A percentile compares a stretch with the other conserved stretches of the same genome.
Evolutionary conservation across 225 moss, liverwort and hornwort genomes (phyloP).

Genomic region (Neckera pumila): DNA sequence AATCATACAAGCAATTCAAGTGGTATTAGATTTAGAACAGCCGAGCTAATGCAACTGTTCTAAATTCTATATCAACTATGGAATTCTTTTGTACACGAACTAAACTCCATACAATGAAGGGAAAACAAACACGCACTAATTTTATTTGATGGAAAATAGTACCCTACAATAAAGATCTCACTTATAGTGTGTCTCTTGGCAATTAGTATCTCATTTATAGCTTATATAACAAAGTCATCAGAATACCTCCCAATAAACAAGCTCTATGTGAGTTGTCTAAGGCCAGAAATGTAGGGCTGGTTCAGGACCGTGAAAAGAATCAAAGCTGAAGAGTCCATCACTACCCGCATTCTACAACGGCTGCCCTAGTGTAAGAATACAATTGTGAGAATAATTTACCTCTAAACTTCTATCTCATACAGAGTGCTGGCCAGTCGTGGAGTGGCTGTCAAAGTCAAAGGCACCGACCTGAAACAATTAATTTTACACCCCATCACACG

Average conservation of each 20-base stretch:
- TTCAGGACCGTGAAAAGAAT: slow-evolving; percentile 3
- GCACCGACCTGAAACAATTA: slow-evolving; percentile 13
- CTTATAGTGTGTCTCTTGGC: not conserved
- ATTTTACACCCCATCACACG: not conserved
- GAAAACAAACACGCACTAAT: not conserved
- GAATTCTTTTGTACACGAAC: not conserved
- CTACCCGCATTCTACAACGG: not conserved
- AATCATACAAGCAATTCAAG: no score
- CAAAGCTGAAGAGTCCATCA: not conserved
- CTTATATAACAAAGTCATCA: not conserved
- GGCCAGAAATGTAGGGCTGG: not conserved
- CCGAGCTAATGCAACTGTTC: not conserved
- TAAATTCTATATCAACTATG: not conserved
- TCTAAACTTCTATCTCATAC: not conserved
- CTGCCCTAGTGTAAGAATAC: not conserved
- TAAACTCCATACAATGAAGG: not conserved
- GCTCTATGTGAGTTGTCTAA: not conserved
- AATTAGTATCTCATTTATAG: not conserved
- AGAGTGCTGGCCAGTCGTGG: slow-evolving; percentile 8
- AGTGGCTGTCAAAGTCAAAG: slow-evolving; percentile 17
- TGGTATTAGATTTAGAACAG: no score
- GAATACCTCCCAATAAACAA: not conserved
- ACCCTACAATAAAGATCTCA: not conserved
- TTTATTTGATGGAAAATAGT: not conserved
- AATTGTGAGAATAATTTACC: not conserved